phyloP scores from a whole-genome alignment of 169 alveolate species.

The Cystoisospora suis region DNA sequence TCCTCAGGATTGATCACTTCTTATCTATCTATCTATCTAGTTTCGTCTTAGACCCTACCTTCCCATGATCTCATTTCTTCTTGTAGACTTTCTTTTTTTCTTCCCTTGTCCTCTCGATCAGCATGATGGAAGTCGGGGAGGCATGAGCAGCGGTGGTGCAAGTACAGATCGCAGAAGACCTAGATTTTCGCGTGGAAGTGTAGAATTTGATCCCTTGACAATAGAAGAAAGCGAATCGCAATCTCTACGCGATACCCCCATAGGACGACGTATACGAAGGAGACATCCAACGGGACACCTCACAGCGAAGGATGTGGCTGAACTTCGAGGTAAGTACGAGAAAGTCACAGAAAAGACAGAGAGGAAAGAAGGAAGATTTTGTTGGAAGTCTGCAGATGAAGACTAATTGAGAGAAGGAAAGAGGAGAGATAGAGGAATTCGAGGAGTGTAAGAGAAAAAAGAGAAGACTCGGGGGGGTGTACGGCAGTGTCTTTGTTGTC shows the following conservation, averaged over 20 bases:
- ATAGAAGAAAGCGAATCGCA: not conserved
- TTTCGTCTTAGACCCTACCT: not conserved
- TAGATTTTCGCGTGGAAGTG: not conserved
- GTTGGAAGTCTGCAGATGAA: too few species aligned
- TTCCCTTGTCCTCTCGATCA: not conserved
- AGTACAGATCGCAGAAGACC: not conserved
- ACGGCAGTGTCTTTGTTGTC: too few species aligned
- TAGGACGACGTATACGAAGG: constrained; percentile 15
- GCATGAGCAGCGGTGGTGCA: not conserved
- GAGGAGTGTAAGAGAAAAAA: too few species aligned
- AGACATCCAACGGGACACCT: constrained; percentile 22
- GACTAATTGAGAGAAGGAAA: too few species aligned
- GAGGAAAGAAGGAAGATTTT: not conserved
- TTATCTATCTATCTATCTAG: too few species aligned
- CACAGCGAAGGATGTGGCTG: not conserved
- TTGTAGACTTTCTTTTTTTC: not conserved
- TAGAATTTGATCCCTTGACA: not conserved
- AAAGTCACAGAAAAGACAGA: not conserved
- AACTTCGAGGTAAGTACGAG: not conserved
- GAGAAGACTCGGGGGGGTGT: too few species aligned
- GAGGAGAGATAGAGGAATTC: too few species aligned
- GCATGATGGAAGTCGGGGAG: not conserved
- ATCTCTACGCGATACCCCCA: not conserved
- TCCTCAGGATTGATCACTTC: not conserved
- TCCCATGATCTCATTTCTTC: not conserved